A percentile compares a stretch with the other conserved stretches of the same genome.
Conservation (phyloP, 2,329 filamentous ascomycete species). For the Clathrospora elynae region DNA sequence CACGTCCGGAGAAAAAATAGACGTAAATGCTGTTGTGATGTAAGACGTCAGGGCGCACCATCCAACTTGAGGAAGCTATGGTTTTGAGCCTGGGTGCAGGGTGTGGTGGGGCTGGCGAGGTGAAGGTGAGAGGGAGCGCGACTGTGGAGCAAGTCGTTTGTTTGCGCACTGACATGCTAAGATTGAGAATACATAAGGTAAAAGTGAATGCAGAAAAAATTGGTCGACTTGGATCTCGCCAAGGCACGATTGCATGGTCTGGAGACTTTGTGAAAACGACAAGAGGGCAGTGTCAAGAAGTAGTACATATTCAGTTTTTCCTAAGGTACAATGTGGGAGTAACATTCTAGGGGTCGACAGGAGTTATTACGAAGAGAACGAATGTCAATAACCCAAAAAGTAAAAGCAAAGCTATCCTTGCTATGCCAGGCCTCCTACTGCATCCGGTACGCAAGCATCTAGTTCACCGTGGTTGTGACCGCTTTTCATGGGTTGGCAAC, state of each 20-base stretch:
- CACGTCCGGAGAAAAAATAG: too few species aligned
- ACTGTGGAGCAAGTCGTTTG: neutral
- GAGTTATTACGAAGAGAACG: slow-evolving; percentile 18
- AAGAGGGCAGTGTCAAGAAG: neutral
- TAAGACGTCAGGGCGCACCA: too few species aligned
- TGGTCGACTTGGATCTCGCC: neutral
- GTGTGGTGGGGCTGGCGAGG: neutral
- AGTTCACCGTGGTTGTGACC: neutral
- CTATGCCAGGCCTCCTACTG: neutral
- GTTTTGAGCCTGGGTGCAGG: neutral
- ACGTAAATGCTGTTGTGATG: too few species aligned
- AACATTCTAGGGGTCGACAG: slow-evolving; percentile 11
- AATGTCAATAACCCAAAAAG: slow-evolving; percentile 15
- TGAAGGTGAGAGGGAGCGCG: neutral
- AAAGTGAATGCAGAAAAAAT: neutral
- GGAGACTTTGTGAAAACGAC: neutral
- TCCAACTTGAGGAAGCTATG: slow-evolving; percentile 3
- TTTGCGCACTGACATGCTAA: neutral
- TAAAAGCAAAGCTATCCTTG: slow-evolving; percentile 2
- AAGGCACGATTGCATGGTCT: neutral
- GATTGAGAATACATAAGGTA: too few species aligned
- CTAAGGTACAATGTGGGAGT: slow-evolving; percentile 18
- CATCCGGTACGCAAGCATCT: neutral
- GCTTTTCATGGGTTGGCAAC: slow-evolving; percentile 26
- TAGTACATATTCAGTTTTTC: slow-evolving; percentile 19